Conservation (phyloP, 495 filamentous ascomycete genomes). For the Podospora pseudoanserina region DNA sequence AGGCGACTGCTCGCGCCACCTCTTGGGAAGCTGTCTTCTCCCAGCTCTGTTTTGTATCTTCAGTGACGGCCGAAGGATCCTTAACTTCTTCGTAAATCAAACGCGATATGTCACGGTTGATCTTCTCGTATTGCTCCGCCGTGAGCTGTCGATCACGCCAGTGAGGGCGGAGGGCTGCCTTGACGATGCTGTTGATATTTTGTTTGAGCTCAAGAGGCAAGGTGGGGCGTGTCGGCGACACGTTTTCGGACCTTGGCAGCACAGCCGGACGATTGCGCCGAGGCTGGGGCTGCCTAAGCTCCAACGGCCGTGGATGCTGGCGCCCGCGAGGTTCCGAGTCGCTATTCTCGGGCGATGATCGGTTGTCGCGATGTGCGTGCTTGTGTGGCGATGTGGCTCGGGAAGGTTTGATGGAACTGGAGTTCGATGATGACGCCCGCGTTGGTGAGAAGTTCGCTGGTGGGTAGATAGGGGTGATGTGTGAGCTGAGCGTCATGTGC, state of each 20-base stretch:
- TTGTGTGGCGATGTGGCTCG: constrained; percentile 28
- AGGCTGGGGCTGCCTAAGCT: constrained; percentile 52
- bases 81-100: constrained; percentile 79
- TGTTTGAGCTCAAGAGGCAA: constrained; percentile 72
- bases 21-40: constrained; percentile 69
- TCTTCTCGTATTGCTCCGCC: constrained; percentile 79
- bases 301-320: constrained; percentile 20
- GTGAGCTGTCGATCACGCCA: constrained; percentile 67
- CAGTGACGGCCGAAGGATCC: constrained; percentile 51
- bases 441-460: constrained; percentile 57
- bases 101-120: constrained; percentile 79
- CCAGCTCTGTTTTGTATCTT: constrained; percentile 56
- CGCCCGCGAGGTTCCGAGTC: constrained; percentile 40
- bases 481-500: constrained; percentile 58
- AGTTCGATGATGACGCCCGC: constrained; percentile 21
- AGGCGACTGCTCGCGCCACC: constrained; percentile 62
- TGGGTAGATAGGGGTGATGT: constrained; percentile 58
- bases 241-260: constrained; percentile 48
- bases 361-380: constrained; percentile 15
- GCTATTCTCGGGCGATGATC: constrained; percentile 41
- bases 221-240: constrained; percentile 52
- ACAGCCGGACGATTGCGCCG: constrained; percentile 32
- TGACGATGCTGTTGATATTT: constrained; percentile 77
- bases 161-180: constrained; percentile 68
- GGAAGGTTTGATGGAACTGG: constrained; percentile 27